A percentile compares a stretch with the other conserved stretches of the same genome.
phyloP scores from a whole-genome alignment of 371 early-diverging fungal species.

The Chytridium lagenaria region DNA sequence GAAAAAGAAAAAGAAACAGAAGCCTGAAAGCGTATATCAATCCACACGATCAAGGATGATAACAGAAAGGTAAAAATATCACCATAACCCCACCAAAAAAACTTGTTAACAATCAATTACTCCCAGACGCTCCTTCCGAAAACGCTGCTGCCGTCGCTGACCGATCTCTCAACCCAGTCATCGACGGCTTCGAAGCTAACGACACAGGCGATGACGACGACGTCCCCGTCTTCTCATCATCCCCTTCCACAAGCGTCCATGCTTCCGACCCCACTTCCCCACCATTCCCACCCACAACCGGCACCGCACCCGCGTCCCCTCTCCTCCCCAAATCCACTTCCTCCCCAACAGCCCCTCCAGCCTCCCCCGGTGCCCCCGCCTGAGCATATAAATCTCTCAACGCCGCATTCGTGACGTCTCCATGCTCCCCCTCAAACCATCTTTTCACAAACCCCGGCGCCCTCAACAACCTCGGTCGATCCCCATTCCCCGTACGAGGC shows the following conservation, averaged over 20 bases:
- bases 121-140: not conserved
- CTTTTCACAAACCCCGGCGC: constrained; percentile 18
- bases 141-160: constrained; percentile 6
- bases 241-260: constrained; percentile 1
- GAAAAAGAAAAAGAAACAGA: too few relatives aligned
- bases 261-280: constrained; percentile 11
- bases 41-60: too few relatives aligned
- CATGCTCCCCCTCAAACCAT: constrained; percentile 14
- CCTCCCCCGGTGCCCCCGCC: not conserved
- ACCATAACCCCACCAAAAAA: too few relatives aligned
- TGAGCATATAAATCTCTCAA: constrained; percentile 5
- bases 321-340: not conserved
- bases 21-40: too few relatives aligned
- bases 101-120: too few relatives aligned
- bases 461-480: constrained; percentile 13
- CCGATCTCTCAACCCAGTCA: constrained; percentile 1
- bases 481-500: constrained; percentile 68
- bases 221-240: constrained; percentile 1
- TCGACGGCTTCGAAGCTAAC: not conserved
- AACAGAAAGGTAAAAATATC: too few relatives aligned
- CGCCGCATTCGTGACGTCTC: not conserved
- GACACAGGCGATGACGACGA: not conserved
- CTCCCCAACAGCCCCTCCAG: not conserved
- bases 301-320: not conserved
- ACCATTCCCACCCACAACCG: not conserved